Conservation (phyloP, 2,329 filamentous ascomycete species). For the Nigrospora oryzae region DNA sequence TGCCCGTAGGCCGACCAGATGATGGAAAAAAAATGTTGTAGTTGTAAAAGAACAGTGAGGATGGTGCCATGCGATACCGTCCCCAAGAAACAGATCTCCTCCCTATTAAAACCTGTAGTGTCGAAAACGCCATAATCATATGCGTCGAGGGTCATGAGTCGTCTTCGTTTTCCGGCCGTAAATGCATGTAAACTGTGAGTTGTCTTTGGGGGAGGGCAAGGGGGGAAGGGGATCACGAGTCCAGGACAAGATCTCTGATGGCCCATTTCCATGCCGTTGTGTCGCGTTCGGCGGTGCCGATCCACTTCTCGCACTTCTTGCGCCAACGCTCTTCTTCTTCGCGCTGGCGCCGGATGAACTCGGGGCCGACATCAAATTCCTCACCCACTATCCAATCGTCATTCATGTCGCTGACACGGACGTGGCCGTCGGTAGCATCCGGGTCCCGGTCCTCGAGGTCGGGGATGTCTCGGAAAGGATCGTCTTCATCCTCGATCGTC, state of each 20-base stretch:
- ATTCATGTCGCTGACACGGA: constrained; percentile 51
- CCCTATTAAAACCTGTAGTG: neutral
- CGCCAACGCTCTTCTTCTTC: constrained; percentile 91
- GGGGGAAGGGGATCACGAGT: constrained; percentile 8
- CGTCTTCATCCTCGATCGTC: constrained; percentile 74
- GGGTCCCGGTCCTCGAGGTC: constrained; percentile 68
- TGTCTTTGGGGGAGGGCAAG: neutral
- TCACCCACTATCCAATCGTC: constrained; percentile 86
- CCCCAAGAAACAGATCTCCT: constrained; percentile 1
- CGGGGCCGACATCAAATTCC: constrained; percentile 94
- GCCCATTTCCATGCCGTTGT: constrained; percentile 70
- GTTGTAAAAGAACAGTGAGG: too few species aligned
- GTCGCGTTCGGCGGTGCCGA: constrained; percentile 48
- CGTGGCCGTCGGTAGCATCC: constrained; percentile 38
- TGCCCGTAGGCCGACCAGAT: too few species aligned
- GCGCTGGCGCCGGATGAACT: constrained; percentile 80
- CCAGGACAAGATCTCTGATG: constrained; percentile 51
- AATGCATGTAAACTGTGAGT: constrained; percentile 1
- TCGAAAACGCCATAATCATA: constrained; percentile 1
- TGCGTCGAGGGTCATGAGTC: constrained; percentile 1
- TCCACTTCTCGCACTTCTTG: constrained; percentile 81
- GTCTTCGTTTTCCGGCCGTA: neutral
- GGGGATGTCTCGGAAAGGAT: constrained; percentile 90
- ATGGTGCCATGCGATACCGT: too few species aligned
- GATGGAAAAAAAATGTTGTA: too few species aligned